These are phyloP conservation scores for Ophiostoma populinum DNA, from an alignment of 2,329 filamentous ascomycete genomes.

Conservation along the genomic window DNA sequence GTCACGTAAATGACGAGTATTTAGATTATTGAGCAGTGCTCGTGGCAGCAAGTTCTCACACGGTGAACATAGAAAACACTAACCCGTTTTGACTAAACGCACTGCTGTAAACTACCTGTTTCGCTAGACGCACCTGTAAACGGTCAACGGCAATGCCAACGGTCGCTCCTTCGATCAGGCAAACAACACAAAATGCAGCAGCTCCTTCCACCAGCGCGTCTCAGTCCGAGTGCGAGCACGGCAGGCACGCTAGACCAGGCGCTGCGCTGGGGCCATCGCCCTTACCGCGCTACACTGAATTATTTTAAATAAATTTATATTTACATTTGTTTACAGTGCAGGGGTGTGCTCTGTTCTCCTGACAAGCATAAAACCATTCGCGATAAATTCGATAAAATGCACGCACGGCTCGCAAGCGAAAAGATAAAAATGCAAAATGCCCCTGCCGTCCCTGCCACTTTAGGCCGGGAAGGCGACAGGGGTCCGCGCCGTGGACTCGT, in stretches of 20 bases:
- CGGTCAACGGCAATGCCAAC: neutral
- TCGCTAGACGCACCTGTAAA: too few species aligned
- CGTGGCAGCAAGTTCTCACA: too few species aligned
- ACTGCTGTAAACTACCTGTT: neutral
- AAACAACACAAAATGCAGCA: neutral
- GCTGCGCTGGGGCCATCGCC: constrained; percentile 1
- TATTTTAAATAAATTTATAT: too few species aligned
- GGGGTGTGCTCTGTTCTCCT: too few species aligned
- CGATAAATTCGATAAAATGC: neutral
- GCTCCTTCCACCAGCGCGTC: too few species aligned
- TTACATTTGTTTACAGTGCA: too few species aligned
- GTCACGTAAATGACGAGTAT: too few species aligned
- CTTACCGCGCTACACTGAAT: neutral
- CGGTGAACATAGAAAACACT: too few species aligned
- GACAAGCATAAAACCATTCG: neutral
- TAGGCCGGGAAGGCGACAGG: neutral
- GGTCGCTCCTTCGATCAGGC: neutral
- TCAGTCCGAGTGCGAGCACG: constrained; percentile 5
- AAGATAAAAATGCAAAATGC: neutral
- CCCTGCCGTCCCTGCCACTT: neutral
- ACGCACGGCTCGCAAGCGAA: too few species aligned
- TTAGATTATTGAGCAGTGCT: too few species aligned
- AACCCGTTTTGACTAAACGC: too few species aligned
- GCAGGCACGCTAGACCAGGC: constrained; percentile 6
- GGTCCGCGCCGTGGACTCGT: neutral